Evolutionary conservation across 2,329 filamentous ascomycete genomes (phyloP), one percentile per base, ranked within the genome.

Genomic region (Madurella mycetomatis): DNA sequence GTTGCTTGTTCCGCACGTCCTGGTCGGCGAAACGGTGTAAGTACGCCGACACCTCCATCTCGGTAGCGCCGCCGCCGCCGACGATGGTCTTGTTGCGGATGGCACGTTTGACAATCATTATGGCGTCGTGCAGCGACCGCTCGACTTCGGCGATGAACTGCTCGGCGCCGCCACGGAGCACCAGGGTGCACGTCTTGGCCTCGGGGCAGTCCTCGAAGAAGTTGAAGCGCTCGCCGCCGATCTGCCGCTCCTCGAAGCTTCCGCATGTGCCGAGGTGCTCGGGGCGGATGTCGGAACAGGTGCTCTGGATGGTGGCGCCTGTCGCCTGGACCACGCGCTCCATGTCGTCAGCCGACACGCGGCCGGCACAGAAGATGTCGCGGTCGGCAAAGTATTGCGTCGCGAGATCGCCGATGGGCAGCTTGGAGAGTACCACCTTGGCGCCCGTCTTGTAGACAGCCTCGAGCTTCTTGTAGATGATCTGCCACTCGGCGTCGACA

Each of bases 111-210:
- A 99, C 94, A 67, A 99, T 96, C 94, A 99, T 99, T 74, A 99
- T 97, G 65, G 94, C 94, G 68, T 99, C 94, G 79, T 99, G 94
- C 62, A 99, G 82, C 69, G 90, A 96, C 61, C 94, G 89, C 79
- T 99, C 94, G 1, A 96, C 94, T 73, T 99, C 94, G 55, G 94
- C 94, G 66, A 99, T 99, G 76, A 99, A 99, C 72, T 99, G 94
- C 78, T 99, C 94, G 37, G 94, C 94, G 62, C 94, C 94, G 67
- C 94, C 94, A 68, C 94, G 89, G 60, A 99, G 86, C 41, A 99
- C 85, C 17, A 99, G 79, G 9, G 94, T 99, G 80, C 94, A 99
- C 1, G 94, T 97, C 82, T 95, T 96, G 61, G 94, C 92, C 67
- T 86, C 86, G 31, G 92, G 90, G 78, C 94, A 99, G 66, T 92